Percentiles rank a stretch among this genome's conserved stretches.
These are phyloP conservation scores for Neofusicoccum laricinum DNA, from an alignment of 2,329 filamentous ascomycete genomes.

Conservation along the genomic window DNA sequence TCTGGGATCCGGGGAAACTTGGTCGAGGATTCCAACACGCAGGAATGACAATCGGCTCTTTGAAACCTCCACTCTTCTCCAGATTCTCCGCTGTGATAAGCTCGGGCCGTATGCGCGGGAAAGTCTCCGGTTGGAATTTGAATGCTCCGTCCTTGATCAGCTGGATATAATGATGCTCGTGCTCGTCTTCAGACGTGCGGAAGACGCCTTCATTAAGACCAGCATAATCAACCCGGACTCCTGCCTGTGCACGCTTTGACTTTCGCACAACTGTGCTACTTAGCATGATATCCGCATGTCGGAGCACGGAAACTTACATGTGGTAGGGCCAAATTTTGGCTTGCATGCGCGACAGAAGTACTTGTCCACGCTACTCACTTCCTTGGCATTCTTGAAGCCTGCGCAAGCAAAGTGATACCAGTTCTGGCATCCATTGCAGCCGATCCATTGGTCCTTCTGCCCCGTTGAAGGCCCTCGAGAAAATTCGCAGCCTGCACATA, in stretches of 20 bases:
- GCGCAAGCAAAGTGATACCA: slow-evolving; percentile 69
- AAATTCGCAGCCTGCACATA: slow-evolving; percentile 58
- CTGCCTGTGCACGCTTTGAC: slow-evolving; percentile 61
- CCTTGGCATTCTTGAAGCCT: slow-evolving; percentile 62
- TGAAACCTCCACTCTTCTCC: slow-evolving; percentile 61
- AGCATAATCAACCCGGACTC: slow-evolving; percentile 61
- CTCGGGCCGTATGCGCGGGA: slow-evolving; percentile 63
- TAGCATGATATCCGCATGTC: slow-evolving; percentile 22
- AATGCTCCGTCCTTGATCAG: slow-evolving; percentile 65
- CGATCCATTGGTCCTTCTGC: slow-evolving; percentile 63
- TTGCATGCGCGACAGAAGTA: slow-evolving; percentile 63
- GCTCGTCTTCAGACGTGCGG: slow-evolving; percentile 62
- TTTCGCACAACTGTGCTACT: slow-evolving; percentile 55
- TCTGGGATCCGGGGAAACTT: slow-evolving; percentile 25
- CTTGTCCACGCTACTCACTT: slow-evolving; percentile 65
- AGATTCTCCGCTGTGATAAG: slow-evolving; percentile 62
- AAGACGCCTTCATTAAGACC: slow-evolving; percentile 65
- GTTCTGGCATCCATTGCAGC: slow-evolving; percentile 65
- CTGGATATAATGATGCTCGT: slow-evolving; percentile 66
- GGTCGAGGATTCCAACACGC: slow-evolving; percentile 58
- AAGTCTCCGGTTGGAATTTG: slow-evolving; percentile 58
- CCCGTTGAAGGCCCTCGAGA: slow-evolving; percentile 51
- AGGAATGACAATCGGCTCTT: slow-evolving; percentile 65
- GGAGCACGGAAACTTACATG: slow-evolving; percentile 41
- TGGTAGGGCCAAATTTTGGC: slow-evolving; percentile 58